phyloP scores from a whole-genome alignment of 2,329 filamentous ascomycete genomes.

The Colletotrichum tropicale region DNA sequence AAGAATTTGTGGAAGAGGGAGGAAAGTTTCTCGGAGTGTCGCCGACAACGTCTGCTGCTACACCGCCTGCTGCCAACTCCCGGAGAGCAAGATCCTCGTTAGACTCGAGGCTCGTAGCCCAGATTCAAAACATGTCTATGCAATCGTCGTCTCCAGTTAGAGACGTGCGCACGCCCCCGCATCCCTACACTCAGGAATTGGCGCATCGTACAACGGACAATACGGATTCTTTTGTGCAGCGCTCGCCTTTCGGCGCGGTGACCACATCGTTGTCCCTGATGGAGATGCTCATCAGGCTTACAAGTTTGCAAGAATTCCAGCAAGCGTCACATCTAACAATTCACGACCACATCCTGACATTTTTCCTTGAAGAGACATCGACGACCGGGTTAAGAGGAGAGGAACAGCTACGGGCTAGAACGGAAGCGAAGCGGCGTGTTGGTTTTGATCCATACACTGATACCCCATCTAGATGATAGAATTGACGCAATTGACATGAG shows the following conservation, averaged over 20 bases:
- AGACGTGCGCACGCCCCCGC: neutral
- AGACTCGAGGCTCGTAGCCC: conserved; percentile 43
- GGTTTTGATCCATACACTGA: conserved; percentile 64
- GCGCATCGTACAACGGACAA: conserved; percentile 14
- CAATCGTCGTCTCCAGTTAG: conserved; percentile 16
- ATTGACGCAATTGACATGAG: neutral
- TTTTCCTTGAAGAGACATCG: conserved; percentile 75
- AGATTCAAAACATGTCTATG: conserved; percentile 45
- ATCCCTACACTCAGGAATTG: neutral
- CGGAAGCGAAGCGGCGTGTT: conserved; percentile 52
- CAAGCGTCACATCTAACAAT: conserved; percentile 89
- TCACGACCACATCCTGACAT: conserved; percentile 85
- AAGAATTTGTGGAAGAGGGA: conserved; percentile 33
- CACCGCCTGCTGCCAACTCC: neutral
- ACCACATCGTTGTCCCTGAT: conserved; percentile 73
- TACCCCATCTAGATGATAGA: conserved; percentile 24
- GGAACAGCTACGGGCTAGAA: conserved; percentile 46
- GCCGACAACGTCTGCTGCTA: neutral
- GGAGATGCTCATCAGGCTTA: conserved; percentile 85
- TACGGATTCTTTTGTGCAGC: conserved; percentile 37
- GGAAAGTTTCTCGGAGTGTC: neutral
- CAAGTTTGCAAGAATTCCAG: conserved; percentile 89
- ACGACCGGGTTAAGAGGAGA: conserved; percentile 54
- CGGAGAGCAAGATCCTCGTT: conserved; percentile 29
- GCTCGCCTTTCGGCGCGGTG: conserved; percentile 57